These are phyloP conservation scores for Eucalyptus victrix DNA, from an alignment of 345 rosid species.

Conservation along the genomic window DNA sequence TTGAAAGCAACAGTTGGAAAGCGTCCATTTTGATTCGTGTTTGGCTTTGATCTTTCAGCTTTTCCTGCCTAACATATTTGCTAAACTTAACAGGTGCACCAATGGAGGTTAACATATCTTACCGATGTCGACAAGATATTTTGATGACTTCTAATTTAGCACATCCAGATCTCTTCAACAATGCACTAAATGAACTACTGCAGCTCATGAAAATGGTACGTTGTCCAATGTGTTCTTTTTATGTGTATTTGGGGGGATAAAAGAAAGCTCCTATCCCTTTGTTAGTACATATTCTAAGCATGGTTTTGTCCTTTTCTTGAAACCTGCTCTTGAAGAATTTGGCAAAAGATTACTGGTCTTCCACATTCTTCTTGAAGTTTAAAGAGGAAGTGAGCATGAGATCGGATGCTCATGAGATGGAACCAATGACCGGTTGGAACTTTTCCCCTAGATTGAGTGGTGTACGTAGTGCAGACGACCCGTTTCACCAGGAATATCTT, in stretches of 20 bases:
- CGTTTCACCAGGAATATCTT: conserved; percentile 62
- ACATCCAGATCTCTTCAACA: conserved; percentile 48
- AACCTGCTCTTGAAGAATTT: conserved; percentile 35
- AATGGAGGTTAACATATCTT: conserved; percentile 88
- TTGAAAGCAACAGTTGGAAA: not conserved
- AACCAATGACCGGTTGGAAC: conserved; percentile 41
- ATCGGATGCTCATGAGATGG: conserved; percentile 23
- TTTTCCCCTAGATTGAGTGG: conserved; percentile 72
- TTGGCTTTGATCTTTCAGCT: not conserved
- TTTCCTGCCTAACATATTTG: not conserved
- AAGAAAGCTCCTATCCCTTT: not conserved
- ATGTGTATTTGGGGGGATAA: not conserved
- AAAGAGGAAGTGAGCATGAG: conserved; percentile 53
- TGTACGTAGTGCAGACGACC: conserved; percentile 69
- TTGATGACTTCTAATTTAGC: conserved; percentile 50
- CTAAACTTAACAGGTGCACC: conserved; percentile 37
- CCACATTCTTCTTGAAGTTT: conserved; percentile 61
- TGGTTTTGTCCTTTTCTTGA: not conserved
- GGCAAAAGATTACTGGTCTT: conserved; percentile 78
- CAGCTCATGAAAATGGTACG: conserved; percentile 78
- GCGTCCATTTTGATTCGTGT: not conserved
- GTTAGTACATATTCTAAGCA: not conserved
- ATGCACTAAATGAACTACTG: conserved; percentile 58
- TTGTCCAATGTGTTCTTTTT: not conserved
- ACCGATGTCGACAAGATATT: conserved; percentile 60